Base-by-base conservation (phyloP, 331 rosid species). In the Rhamnella rubrinervis region DNA sequence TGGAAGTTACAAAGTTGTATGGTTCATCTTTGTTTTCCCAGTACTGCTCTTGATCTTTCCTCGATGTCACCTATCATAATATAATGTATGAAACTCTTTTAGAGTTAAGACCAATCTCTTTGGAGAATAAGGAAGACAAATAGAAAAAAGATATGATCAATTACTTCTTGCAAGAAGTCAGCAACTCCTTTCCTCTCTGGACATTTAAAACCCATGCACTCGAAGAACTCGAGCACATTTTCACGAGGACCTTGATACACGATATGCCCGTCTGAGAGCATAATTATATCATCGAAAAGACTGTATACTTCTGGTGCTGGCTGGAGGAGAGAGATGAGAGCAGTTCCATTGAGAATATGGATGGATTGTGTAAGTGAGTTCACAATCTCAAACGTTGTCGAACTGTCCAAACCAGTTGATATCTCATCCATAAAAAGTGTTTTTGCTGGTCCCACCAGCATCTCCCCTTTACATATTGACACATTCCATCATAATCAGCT, bases 181-280 rank as follows among this genome's bases (percentile, higher is more conserved):
- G 96, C 98, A 20, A 87, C 98, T 80, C 96, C 96, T 82, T 89
- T 92, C 25, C 98, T 81, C 84, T 88, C 89, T 20, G 98, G 98
- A 73, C 96, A 90, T 75, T 81, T 90, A 83, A 92, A 92, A 9
- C 98, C 98, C 87, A 86, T 76, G 50, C 40, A 72, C 46, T 82
- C 83, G 53, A 92, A 92, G 85, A 92, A 90, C 66, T 92, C 93
- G 11, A 90, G 88, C 49, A 89, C 89, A 19, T 88, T 86, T 69
- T 88, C 91, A 1, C 96, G 86, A 31, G 96, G 96, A 64, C 98
- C 98, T 63, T 92, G 96, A 73, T 89, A 92, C 59, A 92, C 96
- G 56, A 92, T 86, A 52, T 85, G 86, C 41, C 98, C 98, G 73
- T 92, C 96, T 46, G 98, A 92, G 74, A 92, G 88, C 55, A 89